Evolutionary conservation across 495 filamentous ascomycete species (phyloP).

Genomic region (Lasiosphaeria miniovina): DNA sequence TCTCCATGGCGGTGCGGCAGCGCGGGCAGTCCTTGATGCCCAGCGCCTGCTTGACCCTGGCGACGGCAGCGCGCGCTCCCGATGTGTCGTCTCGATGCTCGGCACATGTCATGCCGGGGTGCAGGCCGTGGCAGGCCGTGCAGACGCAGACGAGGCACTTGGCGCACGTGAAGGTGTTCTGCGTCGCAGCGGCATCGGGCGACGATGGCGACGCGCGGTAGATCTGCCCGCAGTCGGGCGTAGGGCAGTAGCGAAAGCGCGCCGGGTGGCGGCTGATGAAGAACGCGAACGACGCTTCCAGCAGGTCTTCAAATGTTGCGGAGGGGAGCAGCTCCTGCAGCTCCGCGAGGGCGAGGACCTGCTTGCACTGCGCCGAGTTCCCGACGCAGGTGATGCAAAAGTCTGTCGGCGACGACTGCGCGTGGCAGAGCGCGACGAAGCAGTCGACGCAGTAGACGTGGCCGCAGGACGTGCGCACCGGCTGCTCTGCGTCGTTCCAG

Average conservation of each 20-base stretch:
- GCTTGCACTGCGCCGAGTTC: slow-evolving; percentile 22
- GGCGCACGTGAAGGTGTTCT: slow-evolving; percentile 31
- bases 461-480: slow-evolving; percentile 36
- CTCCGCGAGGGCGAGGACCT: slow-evolving; percentile 29
- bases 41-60: slow-evolving; percentile 26
- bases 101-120: slow-evolving; percentile 37
- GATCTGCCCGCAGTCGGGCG: slow-evolving; percentile 39
- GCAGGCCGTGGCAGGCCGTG: slow-evolving; percentile 36
- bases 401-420: slow-evolving; percentile 9
- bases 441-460: slow-evolving; percentile 49
- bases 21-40: slow-evolving; percentile 28
- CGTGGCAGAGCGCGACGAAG: slow-evolving; percentile 36
- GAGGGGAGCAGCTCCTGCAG: slow-evolving; percentile 37
- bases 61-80: slow-evolving; percentile 26
- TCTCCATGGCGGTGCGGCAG: slow-evolving; percentile 25
- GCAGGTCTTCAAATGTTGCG: slow-evolving; percentile 36
- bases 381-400: slow-evolving; percentile 32
- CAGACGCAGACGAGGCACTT: slow-evolving; percentile 37
- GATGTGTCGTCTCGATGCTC: slow-evolving; percentile 31
- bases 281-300: slow-evolving; percentile 34
- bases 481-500: slow-evolving; percentile 37
- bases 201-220: slow-evolving; percentile 30
- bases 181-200: not conserved
- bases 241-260: slow-evolving; percentile 38
- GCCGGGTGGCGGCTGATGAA: slow-evolving; percentile 36